Base-by-base conservation (phyloP, 163 green algal genomes). In the Prototheca cutis region DNA sequence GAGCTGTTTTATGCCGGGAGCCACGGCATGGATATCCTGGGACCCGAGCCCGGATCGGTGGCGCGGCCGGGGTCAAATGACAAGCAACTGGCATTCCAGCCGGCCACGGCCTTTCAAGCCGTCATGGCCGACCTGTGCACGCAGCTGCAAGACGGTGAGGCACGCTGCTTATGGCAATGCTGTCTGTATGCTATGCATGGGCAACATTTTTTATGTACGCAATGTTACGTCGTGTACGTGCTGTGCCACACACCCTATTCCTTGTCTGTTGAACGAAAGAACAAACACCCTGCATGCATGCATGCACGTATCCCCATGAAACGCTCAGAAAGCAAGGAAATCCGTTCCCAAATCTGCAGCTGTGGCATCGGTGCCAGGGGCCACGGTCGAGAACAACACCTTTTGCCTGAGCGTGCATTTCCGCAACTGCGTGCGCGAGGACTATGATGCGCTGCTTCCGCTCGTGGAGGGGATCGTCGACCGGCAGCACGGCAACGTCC, bases 1-100 rank as follows among this genome's bases (percentile, higher is more conserved):
- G 86, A 97, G 73, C 77, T 99, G 32, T 98, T 86, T 71, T 99
- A 99, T 55, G 92, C 92, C 8, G 92, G 92, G 62, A 94, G 80
- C 58, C 92, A 99, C 70, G 92, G 92, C 25, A 87, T 99, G 81
- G 92, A 99, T 71, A 99, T 99, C 59, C 81, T 78, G 19, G 87
- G 88, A 0, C 83, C 91, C 4, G 67, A 23, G 42, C n/a, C 8
- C 0, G 52, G 28, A 24, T 4, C 27, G 13, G 29, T 15, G 39
- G 39, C 48, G 40, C 30, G 40, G 2, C 33, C 57, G 7, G 25
- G 34, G 7, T n/a, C 39, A 24, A 39, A 28, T 28, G 7, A 29
- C 47, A 18, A 47, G 30, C 33, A 57, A 23, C 32, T 81, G 1
- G 48, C 71, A 3, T 89, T 90, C 66, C 85, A 93, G 71, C 81